Base-by-base conservation (phyloP, 495 filamentous ascomycete genomes). In the Parathielavia hyrcaniae region DNA sequence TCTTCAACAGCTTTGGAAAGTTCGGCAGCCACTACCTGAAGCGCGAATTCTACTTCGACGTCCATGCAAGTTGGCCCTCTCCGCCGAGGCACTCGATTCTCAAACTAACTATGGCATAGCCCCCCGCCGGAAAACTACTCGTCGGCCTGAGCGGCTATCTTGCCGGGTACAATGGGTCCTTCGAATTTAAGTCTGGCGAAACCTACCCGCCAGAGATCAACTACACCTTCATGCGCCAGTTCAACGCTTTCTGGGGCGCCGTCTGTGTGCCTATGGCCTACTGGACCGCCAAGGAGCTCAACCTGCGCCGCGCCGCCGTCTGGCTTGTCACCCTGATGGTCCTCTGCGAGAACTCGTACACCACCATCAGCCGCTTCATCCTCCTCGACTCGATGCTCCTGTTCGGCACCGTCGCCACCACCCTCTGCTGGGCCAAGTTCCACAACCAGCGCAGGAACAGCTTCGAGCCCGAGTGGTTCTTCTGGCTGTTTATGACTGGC, bases 31-130 rank as follows among this genome's bases (percentile, higher is more conserved):
- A 98, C 73, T 98, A 98, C 68, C 81, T 98, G 57, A 97, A 98
- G 67, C 89, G 92, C 65, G 95, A 97, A 74, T 95, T 97, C 78
- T 98, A 97, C 82, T 98, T 98, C 75, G 93, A 98, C 80, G 93
- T 97, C 36, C 74, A 70, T 64, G 65, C 61, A 68, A 68, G 73
- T 75, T 30, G 23, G 52, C 61, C 50, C 26, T 60, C 20, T 34
- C 17, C 53, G 41, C 6, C 47, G 55, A 20, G 23, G 30, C 49
- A 49, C 16, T 22, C 14, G 50, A 54, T 55, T 51, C 36, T 50
- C 45, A 38, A 22, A 13, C 53, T 57, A 46, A 40, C 23, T 7
- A 30, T 39, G 57, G 20, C 57, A 53, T 58, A 98, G 71, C 93
- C 93, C 53, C 93, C 93, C 46, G 82, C 97, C 46, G 93, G 93